Evolutionary conservation across 495 filamentous ascomycete genomes (phyloP).

Genomic region (Talaromyces nanjingensis): DNA sequence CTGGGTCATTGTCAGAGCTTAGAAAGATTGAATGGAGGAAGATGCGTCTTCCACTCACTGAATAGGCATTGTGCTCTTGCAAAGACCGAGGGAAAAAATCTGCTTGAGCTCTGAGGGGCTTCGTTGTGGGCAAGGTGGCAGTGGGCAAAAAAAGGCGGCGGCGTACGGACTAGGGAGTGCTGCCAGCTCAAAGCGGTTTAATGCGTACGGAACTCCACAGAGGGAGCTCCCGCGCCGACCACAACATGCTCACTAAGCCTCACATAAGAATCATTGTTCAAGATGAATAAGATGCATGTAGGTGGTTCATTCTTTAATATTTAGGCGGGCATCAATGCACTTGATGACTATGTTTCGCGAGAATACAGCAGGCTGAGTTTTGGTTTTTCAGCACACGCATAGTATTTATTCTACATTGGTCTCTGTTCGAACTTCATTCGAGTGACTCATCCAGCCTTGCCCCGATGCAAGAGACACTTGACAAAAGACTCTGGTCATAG

Average conservation of each 20-base stretch:
- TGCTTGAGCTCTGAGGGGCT: neutral
- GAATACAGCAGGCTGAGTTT: neutral
- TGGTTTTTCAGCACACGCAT: neutral
- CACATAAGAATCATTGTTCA: neutral
- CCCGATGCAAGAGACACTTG: neutral
- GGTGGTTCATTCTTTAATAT: neutral
- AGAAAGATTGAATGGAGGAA: neutral
- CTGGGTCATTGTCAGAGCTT: conserved; percentile 37
- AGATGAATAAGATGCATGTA: neutral
- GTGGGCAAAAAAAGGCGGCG: conserved; percentile 6
- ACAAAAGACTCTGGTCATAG: neutral
- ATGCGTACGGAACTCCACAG: neutral
- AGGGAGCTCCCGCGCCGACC: conserved; percentile 2
- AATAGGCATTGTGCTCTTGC: conserved; percentile 9
- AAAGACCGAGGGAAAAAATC: neutral
- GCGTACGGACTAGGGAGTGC: neutral
- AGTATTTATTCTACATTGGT: neutral
- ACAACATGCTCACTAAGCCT: neutral
- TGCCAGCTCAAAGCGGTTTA: neutral
- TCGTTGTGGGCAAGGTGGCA: conserved; percentile 6
- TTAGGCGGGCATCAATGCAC: neutral
- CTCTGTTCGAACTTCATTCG: neutral
- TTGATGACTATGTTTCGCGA: neutral
- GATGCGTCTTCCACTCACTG: conserved; percentile 9
- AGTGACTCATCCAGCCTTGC: neutral